Evolutionary conservation across 176 grass and related monocot species (phyloP), one percentile per base, ranked within the genome.

Genomic region (Ensete ventricosum): DNA sequence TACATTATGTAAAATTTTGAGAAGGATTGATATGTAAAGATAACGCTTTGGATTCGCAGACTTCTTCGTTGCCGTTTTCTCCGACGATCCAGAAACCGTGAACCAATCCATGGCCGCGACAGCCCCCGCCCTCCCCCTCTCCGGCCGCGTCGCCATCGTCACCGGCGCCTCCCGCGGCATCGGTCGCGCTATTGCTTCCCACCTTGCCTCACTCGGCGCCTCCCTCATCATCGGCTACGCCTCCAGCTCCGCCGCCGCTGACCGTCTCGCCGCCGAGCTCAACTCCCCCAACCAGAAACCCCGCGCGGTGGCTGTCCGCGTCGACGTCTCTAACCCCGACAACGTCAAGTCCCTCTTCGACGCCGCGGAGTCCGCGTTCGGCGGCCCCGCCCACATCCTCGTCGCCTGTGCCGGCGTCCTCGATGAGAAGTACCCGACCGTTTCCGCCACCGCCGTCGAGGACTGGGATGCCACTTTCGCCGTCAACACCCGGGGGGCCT

Each of bases 361-460:
- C 11, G 24, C 64, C 25, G 64, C 64, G 64, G 64, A 67, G 64
- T 67, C 64, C 25, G 13, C 64, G 13, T 67, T 34, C 25, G 25
- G 25, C 11, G 10, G 25, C 24, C 64, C 25, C 26, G 25, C 25
- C 11, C 64, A 67, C 26, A 67, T 67, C 64, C 26, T 67, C 64
- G 26, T 67, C 64, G 64, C 64, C 3, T 67, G 64, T 26, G 64
- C 64, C 64, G 64, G 64, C 12, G 64, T 67, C 24, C 64, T 67
- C 64, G 64, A 67, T 26, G 25, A 67, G 25, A 67, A 67, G 24
- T 67, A 67, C 26, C 64, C 64, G 24, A 67, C 26, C 13, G 0
- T 67, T 0, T 24, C 64, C 13, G 26, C 64, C 64, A 67, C 64
- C 3, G 7, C 64, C 26, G 11, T 29, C 12, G 64, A 67, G 64